These are phyloP conservation scores for Stachybotrys echinatus DNA, from an alignment of 2,329 filamentous ascomycete genomes.

Conservation along the genomic window DNA sequence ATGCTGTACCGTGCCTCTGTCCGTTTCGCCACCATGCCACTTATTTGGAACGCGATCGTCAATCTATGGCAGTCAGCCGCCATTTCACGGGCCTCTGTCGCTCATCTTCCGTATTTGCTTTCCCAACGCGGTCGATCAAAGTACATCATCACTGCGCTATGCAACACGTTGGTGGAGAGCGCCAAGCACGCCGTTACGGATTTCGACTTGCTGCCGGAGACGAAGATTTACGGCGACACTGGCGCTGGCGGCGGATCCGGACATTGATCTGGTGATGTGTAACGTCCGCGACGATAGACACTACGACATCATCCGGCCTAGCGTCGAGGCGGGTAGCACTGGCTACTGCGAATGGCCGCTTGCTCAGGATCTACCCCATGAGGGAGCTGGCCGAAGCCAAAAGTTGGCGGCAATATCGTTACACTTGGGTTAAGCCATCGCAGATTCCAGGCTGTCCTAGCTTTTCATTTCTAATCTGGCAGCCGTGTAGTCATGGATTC, in stretches of 20 bases:
- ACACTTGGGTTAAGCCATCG: constrained; percentile 38
- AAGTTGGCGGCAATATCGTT: constrained; percentile 38
- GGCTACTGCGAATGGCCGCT: constrained; percentile 57
- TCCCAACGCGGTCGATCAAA: constrained; percentile 35
- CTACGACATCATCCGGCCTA: constrained; percentile 36
- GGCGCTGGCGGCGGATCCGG: constrained; percentile 39
- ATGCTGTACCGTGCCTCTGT: no score
- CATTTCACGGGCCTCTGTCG: constrained; percentile 47
- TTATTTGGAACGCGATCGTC: constrained; percentile 51
- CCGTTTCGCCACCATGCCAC: constrained; percentile 37
- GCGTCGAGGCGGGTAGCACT: constrained; percentile 44
- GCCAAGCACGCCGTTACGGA: constrained; percentile 36
- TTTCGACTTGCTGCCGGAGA: constrained; percentile 33
- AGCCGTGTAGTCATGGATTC: not conserved
- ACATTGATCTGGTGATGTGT: constrained; percentile 51
- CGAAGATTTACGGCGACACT: constrained; percentile 47
- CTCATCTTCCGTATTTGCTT: constrained; percentile 56
- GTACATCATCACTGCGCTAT: constrained; percentile 45
- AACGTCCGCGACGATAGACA: constrained; percentile 50
- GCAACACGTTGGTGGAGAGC: constrained; percentile 42
- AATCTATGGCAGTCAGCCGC: constrained; percentile 49
- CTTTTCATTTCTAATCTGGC: no score
- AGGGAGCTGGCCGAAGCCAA: constrained; percentile 35
- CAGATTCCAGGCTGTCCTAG: constrained; percentile 15
- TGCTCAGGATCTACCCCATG: constrained; percentile 34